These are phyloP conservation scores for Chaetomium tenue DNA, from an alignment of 495 filamentous ascomycete genomes.

Conservation along the genomic window DNA sequence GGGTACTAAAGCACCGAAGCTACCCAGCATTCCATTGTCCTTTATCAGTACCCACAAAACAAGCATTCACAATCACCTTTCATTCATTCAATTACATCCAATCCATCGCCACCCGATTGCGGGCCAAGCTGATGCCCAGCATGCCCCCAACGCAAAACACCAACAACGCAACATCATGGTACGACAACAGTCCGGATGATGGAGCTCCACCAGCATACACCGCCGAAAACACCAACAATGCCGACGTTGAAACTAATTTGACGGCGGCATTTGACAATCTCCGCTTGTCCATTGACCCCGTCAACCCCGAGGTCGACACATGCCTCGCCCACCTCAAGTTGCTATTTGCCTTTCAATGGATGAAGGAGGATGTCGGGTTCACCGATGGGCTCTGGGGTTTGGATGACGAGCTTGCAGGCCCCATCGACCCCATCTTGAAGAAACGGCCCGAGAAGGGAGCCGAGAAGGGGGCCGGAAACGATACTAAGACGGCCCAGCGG, in stretches of 20 bases:
- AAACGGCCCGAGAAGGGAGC: conserved; percentile 22
- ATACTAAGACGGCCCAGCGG: not conserved
- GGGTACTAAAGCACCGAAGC: not conserved
- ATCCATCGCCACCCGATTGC: not conserved
- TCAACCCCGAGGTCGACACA: conserved; percentile 38
- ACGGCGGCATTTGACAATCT: conserved; percentile 47
- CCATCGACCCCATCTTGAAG: conserved; percentile 21
- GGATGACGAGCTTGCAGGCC: conserved; percentile 48
- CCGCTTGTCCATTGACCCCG: conserved; percentile 29
- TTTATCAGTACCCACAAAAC: too few relatives aligned
- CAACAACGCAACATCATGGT: not conserved
- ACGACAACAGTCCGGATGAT: not conserved
- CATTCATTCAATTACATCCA: not conserved
- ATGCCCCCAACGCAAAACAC: not conserved
- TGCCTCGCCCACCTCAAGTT: conserved; percentile 78
- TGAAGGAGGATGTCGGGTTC: conserved; percentile 65
- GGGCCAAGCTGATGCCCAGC: not conserved
- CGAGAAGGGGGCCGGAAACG: conserved; percentile 12
- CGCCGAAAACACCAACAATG: not conserved
- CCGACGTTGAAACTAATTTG: conserved; percentile 31
- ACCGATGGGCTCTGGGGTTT: conserved; percentile 66
- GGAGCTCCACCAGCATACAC: conserved; percentile 3
- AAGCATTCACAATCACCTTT: too few relatives aligned
- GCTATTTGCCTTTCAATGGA: conserved; percentile 63
- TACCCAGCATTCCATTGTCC: too few relatives aligned